These are phyloP conservation scores for Arachis stenosperma DNA, from an alignment of 306 rosid species.

Conservation along the genomic window DNA sequence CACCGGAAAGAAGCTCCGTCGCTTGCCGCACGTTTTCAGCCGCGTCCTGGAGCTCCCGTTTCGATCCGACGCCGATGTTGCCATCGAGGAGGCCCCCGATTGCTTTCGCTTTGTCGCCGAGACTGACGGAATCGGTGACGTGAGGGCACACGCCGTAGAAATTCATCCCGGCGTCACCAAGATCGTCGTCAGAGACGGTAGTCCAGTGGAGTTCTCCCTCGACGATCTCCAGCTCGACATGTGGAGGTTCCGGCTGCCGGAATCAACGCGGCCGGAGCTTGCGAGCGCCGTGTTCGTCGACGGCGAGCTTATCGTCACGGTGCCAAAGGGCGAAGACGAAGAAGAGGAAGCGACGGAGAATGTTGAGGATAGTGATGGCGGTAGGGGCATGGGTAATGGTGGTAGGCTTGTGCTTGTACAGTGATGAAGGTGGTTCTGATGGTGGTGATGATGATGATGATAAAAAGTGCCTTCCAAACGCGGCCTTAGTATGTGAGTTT, in stretches of 20 bases:
- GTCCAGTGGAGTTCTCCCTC: conserved; percentile 57
- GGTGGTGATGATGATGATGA: conserved; percentile 24
- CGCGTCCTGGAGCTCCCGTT: conserved; percentile 93
- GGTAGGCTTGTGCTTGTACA: conserved; percentile 95
- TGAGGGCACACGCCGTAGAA: conserved; percentile 79
- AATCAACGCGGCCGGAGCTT: conserved; percentile 85
- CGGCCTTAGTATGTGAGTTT: conserved; percentile 49
- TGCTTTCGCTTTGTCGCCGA: conserved; percentile 89
- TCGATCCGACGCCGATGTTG: conserved; percentile 91
- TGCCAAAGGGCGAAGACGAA: conserved; percentile 66
- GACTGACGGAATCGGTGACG: conserved; percentile 56
- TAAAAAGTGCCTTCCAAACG: conserved; percentile 25
- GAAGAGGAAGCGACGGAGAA: conserved; percentile 27
- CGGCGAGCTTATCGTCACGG: conserved; percentile 92
- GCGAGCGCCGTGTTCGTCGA: conserved; percentile 83
- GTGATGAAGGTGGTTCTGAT: conserved; percentile 46
- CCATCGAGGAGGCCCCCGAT: conserved; percentile 70
- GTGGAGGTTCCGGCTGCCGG: conserved; percentile 98
- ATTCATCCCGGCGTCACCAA: conserved; percentile 94
- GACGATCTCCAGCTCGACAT: conserved; percentile 86
- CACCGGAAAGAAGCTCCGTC: conserved; percentile 76
- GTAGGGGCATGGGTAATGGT: conserved; percentile 68
- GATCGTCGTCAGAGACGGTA: conserved; percentile 83
- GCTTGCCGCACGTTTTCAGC: conserved; percentile 90
- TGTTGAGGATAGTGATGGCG: conserved; percentile 48